Evolutionary conservation across 2,329 filamentous ascomycete genomes (phyloP), one percentile per base, ranked within the genome.

Genomic region (Byssochlamys sp.): DNA sequence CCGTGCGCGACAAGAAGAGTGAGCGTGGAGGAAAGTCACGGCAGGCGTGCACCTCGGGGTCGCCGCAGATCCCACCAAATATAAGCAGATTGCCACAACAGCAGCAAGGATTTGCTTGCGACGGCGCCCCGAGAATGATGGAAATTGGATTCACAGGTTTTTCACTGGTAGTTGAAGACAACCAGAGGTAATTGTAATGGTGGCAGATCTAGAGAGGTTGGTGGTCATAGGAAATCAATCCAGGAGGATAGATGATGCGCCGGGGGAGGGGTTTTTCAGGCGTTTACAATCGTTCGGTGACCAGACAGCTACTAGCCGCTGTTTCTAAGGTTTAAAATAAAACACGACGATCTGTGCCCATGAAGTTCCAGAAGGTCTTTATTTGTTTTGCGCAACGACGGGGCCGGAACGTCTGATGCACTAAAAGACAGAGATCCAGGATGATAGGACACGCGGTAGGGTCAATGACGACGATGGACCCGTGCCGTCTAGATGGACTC

Each of bases 401-500:
- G 35, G 6, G 39, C 39, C 39, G 39, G 39, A 45, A 45, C 39
- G 39, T 14, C 39, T 45, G 12, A 45, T 45, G 39, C 39, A 14
- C 39, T 45, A 45, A 45, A 4, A 6, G 6, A 19, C n/a, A 14
- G 19, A 14, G 19, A 9, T 14, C 39, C 39, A 45, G 39, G 39
- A 45, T 45, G 35, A 45, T 14, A 45, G 28, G 50, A 52, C 25
- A 27, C 50, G 24, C 25, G n/a, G 31, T n/a, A 55, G 35, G 27
- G 33, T 19, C 31, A 45, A 55, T 55, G 53, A 55, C 53, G 50
- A 52, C 50, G 24, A 52, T 52, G 50, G 50, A 52, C 14, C 26
- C n/a, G 50, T 27, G 50, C 50, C 50, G 28, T n/a, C 25, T 6
- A 39, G 31, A 45, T 55, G 39, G 31, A 27, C 53, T 39, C 53